Base-by-base conservation (phyloP, 75 land plant genomes). In the Larix kaempferi region DNA sequence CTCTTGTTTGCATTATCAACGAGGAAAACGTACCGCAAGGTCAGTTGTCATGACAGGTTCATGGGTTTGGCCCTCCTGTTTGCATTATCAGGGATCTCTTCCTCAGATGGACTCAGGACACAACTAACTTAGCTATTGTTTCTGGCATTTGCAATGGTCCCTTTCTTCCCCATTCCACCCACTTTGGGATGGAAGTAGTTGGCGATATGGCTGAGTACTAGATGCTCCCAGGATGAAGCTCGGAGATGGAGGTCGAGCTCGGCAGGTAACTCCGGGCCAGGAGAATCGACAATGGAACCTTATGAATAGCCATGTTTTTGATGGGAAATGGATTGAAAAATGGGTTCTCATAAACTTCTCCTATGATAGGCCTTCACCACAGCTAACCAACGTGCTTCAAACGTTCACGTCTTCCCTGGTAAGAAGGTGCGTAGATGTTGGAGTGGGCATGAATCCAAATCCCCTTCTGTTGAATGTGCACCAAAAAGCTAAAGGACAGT, bases 331-430 rank as follows among this genome's bases (percentile, higher is more conserved):
- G 6, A 64, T 90, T 25, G 77, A 80, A 3, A 44, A 77, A 19
- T 90, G 92, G 92, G 92, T 81, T 17, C 62, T 90, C 1, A 22
- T 90, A 57, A 80, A 81, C 62, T 90, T 90, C 54, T 59, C 56
- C 15, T 22, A 13, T 12, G 6, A 52, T 56, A 71, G 5, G 7
- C 74, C 26, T 15, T 12, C 21, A 2, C 25, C 3, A 35, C 62
- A 52, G 19, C 73, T 12, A 23, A 69, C 16, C 26, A 8, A 0
- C 25, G 59, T 8, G 5, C 23, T 69, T n/a, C 1, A 39, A 11
- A 41, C 2, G 8, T 69, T 69, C 73, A 21, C 49, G 4, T 0
- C 74, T 35, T 0, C 35, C 25, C 23, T 78, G 77, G 35, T 77
- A 72, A 59, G 2, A 29, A 54, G 84, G 54, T 66, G 61, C n/a